Evolutionary conservation across 257 asterid genomes (phyloP).

Genomic region (Apocynum venetum): DNA sequence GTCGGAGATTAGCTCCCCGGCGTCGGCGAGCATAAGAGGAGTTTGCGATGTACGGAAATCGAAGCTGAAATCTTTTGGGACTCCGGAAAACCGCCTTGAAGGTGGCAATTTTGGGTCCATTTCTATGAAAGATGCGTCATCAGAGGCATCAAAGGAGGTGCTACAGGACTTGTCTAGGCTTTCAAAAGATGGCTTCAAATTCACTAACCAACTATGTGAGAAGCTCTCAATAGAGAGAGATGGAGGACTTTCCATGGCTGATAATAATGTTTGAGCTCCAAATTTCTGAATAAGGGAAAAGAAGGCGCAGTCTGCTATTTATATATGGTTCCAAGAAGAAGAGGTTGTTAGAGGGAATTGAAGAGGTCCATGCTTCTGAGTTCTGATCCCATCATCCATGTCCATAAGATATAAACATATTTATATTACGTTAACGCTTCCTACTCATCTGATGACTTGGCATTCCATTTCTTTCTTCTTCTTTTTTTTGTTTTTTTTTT

Average conservation of each 20-base stretch:
- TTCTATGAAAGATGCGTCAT: conserved; percentile 67
- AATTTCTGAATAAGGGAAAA: not conserved
- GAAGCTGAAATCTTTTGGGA: conserved; percentile 56
- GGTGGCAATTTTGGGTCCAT: conserved; percentile 90
- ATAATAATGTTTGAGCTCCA: not conserved
- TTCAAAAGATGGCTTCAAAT: conserved; percentile 30
- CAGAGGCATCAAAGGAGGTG: conserved; percentile 29
- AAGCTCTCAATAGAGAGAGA: conserved; percentile 69
- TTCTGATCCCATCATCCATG: not conserved
- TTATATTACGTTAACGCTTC: not conserved
- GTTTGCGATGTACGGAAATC: conserved; percentile 56
- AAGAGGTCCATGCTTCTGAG: not conserved
- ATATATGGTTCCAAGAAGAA: conserved; percentile 8
- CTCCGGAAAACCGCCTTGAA: conserved; percentile 64
- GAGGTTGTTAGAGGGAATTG: not conserved
- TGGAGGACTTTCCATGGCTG: conserved; percentile 46
- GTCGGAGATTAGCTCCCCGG: conserved; percentile 68
- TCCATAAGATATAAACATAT: not conserved
- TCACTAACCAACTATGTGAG: conserved; percentile 62
- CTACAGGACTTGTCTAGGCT: conserved; percentile 16
- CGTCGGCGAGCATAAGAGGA: conserved; percentile 46
- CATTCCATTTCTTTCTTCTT: too few species aligned
- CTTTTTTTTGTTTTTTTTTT: not conserved
- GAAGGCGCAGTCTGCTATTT: not conserved
- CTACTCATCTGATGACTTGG: not conserved